Conservation (phyloP, 495 filamentous ascomycete species). For the Margaritispora aquatica region DNA sequence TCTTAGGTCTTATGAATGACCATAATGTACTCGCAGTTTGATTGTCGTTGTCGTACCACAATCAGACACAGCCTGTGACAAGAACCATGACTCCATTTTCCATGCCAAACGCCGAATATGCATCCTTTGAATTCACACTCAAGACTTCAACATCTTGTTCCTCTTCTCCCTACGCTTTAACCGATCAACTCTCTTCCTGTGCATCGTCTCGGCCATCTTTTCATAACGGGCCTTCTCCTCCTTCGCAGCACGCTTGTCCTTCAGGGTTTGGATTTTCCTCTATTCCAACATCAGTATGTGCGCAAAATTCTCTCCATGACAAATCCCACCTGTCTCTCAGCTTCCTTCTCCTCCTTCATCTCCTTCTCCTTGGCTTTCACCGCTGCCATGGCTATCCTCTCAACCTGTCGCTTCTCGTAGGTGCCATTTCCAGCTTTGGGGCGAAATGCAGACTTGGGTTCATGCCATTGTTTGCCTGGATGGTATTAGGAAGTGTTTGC, state of each 20-base stretch:
- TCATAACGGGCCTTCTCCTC: slow-evolving; percentile 91
- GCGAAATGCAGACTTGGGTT: slow-evolving; percentile 76
- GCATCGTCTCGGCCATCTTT: slow-evolving; percentile 97
- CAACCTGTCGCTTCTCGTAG: slow-evolving; percentile 66
- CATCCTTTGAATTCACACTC: slow-evolving; percentile 26
- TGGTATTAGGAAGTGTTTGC: not conserved
- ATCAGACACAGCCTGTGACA: too few relatives aligned
- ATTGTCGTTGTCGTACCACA: too few relatives aligned
- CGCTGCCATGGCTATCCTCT: slow-evolving; percentile 56
- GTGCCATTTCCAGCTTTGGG: slow-evolving; percentile 68
- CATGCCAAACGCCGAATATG: slow-evolving; percentile 13
- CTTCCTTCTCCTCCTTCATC: slow-evolving; percentile 93
- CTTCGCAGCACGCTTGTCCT: slow-evolving; percentile 76
- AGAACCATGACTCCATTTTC: slow-evolving; percentile 9
- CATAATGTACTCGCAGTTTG: too few relatives aligned
- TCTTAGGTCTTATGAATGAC: too few relatives aligned
- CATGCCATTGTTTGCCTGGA: slow-evolving; percentile 94
- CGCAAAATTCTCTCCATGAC: not conserved
- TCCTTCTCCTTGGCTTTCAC: slow-evolving; percentile 88
- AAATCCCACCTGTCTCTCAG: slow-evolving; percentile 64
- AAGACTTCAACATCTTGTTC: slow-evolving; percentile 93
- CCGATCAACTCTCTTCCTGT: slow-evolving; percentile 86
- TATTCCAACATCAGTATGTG: slow-evolving; percentile 28
- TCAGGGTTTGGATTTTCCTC: slow-evolving; percentile 71
- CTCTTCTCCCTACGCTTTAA: slow-evolving; percentile 93